Percentiles rank a stretch among this genome's conserved stretches.
Conservation (phyloP, 2,329 filamentous ascomycete species). For the Chaetomium olivaceum region DNA sequence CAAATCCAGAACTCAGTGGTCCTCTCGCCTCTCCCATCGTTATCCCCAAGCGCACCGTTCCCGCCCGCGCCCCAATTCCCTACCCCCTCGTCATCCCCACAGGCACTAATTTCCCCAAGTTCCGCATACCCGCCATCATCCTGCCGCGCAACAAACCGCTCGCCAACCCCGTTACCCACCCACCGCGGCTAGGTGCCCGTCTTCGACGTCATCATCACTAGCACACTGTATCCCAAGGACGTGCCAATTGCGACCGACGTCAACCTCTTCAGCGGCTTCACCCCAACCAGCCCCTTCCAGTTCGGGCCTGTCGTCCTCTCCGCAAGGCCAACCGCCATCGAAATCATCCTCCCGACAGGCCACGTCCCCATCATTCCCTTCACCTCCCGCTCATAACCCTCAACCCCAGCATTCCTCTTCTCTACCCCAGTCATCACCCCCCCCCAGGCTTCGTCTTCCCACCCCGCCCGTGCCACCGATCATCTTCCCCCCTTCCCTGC, state of each 20-base stretch:
- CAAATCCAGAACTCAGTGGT: not conserved
- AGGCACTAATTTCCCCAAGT: not conserved
- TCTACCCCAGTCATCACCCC: not conserved
- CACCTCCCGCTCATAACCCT: not conserved
- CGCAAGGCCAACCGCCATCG: not conserved
- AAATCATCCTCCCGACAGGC: not conserved
- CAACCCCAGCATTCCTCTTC: not conserved
- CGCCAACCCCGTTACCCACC: not conserved
- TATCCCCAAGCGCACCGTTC: not conserved
- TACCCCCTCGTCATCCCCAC: not conserved
- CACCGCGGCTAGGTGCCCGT: not conserved
- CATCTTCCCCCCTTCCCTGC: not conserved
- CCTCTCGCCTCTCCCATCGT: not conserved
- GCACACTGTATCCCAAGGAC: not conserved
- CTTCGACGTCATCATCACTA: not conserved
- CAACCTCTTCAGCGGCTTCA: not conserved
- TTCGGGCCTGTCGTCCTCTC: not conserved
- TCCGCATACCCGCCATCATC: not conserved
- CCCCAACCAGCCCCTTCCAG: not conserved
- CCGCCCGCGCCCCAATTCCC: not conserved
- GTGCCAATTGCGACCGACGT: not conserved
- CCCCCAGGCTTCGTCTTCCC: not conserved
- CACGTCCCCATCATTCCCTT: not conserved
- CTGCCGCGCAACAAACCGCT: not conserved
- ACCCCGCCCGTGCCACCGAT: not conserved